A percentile compares a stretch with the other conserved stretches of the same genome.
These are phyloP conservation scores for Mallotus nudiflorus DNA, from an alignment of 345 rosid genomes.

Conservation along the genomic window DNA sequence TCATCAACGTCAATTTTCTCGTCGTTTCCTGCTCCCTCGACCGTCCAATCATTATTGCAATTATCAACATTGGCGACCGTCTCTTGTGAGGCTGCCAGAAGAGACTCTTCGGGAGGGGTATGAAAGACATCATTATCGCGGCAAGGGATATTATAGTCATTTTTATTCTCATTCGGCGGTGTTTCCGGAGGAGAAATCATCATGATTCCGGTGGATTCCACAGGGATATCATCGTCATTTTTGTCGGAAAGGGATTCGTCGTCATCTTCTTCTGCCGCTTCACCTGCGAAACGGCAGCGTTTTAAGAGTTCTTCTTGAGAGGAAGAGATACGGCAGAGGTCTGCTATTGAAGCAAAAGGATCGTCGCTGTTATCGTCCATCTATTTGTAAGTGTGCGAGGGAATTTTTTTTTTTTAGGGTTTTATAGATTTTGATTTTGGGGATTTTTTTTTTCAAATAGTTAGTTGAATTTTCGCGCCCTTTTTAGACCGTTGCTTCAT, in stretches of 20 bases:
- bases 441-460: background rate
- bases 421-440: background rate
- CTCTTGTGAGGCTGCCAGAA: background rate
- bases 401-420: no score
- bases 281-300: constrained; percentile 19
- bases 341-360: constrained; percentile 30
- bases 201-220: constrained; percentile 34
- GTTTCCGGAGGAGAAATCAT: constrained; percentile 40
- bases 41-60: constrained; percentile 1
- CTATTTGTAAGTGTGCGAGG: background rate
- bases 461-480: no score
- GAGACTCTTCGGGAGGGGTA: constrained; percentile 30
- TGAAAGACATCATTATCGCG: constrained; percentile 19
- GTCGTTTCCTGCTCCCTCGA: background rate
- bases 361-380: background rate
- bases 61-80: no score
- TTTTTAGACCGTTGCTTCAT: no score
- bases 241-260: background rate
- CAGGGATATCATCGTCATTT: constrained; percentile 25
- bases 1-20: background rate
- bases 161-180: background rate
- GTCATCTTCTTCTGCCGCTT: background rate
- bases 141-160: background rate
- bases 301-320: constrained; percentile 27
- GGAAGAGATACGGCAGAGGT: constrained; percentile 23